Percentiles rank a stretch among this genome's conserved stretches.
Conservation (phyloP, 1,139 yeast genomes). For the Lodderomyces metapsilosis region DNA sequence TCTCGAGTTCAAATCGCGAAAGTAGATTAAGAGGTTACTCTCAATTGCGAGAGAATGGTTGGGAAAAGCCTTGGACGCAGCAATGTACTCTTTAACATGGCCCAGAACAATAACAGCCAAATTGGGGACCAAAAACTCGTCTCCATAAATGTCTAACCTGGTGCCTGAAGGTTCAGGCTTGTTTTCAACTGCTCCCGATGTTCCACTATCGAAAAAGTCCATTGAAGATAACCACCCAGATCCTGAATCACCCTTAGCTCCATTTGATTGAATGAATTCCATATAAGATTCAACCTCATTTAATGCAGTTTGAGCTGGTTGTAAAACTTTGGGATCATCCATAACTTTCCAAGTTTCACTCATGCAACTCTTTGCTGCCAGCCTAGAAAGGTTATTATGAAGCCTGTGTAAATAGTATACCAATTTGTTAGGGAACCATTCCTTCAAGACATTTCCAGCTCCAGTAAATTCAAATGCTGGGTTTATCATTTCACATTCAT, state of each 20-base stretch:
- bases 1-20: constrained; percentile 55
- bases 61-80: constrained; percentile 50
- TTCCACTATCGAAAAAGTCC: constrained; percentile 23
- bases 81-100: constrained; percentile 47
- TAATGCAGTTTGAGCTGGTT: constrained; percentile 48
- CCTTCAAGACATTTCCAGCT: constrained; percentile 53
- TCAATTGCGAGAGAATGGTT: constrained; percentile 33
- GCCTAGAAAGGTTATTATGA: constrained; percentile 51
- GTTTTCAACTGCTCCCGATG: constrained; percentile 4
- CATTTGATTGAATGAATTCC: constrained; percentile 37
- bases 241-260: constrained; percentile 27
- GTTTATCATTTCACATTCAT: constrained; percentile 81
- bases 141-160: constrained; percentile 38
- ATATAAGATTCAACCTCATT: constrained; percentile 57
- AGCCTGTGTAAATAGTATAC: constrained; percentile 57
- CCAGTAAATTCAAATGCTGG: constrained; percentile 65
- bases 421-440: constrained; percentile 66
- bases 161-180: background rate
- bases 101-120: constrained; percentile 34
- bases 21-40: constrained; percentile 47
- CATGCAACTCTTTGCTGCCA: constrained; percentile 52
- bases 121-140: constrained; percentile 44
- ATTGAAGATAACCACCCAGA: constrained; percentile 48
- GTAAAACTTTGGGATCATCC: constrained; percentile 24
- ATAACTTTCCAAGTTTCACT: constrained; percentile 80